Evolutionary conservation across 768 basidiomycete genomes (phyloP).

Genomic region (Dictyophora rubrovolvata): DNA sequence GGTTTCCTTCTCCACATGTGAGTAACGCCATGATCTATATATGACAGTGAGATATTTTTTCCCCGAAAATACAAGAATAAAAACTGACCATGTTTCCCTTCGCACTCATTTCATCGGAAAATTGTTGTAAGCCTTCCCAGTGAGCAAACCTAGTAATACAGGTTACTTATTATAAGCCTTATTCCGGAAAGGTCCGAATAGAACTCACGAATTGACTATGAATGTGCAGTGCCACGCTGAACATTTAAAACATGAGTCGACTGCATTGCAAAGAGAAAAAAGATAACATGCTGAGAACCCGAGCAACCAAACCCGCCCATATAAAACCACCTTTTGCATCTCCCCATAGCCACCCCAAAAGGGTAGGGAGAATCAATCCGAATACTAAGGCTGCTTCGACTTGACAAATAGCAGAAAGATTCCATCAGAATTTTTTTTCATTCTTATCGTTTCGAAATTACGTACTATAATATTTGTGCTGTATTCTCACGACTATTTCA

Average conservation of each 20-base stretch:
- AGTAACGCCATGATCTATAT: conserved; percentile 52
- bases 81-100: conserved; percentile 56
- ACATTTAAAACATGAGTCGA: background rate
- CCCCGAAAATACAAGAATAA: no score
- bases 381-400: conserved; percentile 51
- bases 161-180: background rate
- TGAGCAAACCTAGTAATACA: conserved; percentile 50
- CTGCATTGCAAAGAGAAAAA: background rate
- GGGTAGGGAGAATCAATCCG: conserved; percentile 48
- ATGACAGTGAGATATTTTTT: background rate
- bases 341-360: conserved; percentile 47
- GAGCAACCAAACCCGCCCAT: conserved; percentile 58
- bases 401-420: conserved; percentile 17
- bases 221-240: conserved; percentile 67
- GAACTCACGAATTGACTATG: conserved; percentile 54
- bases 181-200: background rate
- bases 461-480: conserved; percentile 58
- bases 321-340: conserved; percentile 60
- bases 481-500: conserved; percentile 51
- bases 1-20: conserved; percentile 70
- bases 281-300: conserved; percentile 42
- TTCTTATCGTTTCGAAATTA: background rate
- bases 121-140: conserved; percentile 72
- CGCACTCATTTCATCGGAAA: conserved; percentile 73
- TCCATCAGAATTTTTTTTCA: background rate